These are phyloP conservation scores for Stephanodiscus triporus DNA, from an alignment of 108 stramenopile genomes.

Conservation along the genomic window DNA sequence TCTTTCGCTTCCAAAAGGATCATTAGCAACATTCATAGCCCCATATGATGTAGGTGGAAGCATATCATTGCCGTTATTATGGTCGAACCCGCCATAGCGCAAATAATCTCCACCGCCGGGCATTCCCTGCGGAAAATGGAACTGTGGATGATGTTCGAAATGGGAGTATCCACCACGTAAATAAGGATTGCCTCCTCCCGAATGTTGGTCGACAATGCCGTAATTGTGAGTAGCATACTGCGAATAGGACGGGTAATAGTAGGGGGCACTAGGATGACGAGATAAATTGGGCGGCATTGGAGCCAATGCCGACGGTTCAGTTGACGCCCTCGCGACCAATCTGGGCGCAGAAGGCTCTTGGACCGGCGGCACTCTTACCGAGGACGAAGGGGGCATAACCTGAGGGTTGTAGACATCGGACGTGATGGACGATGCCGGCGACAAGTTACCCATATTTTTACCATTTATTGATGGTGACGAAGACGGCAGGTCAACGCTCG, in stretches of 20 bases:
- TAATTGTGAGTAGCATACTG: neutral
- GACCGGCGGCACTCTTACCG: neutral
- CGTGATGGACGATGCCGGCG: neutral
- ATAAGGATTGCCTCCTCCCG: neutral
- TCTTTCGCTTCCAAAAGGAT: neutral
- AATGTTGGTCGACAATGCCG: neutral
- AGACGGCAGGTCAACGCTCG: neutral
- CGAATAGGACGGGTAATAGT: neutral
- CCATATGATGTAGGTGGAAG: neutral
- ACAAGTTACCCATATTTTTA: neutral
- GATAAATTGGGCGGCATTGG: neutral
- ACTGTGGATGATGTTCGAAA: neutral
- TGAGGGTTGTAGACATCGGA: neutral
- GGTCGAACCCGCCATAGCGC: neutral
- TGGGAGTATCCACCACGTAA: neutral
- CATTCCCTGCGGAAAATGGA: neutral
- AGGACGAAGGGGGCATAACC: neutral
- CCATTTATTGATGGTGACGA: neutral
- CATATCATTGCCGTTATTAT: neutral
- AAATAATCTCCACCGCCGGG: neutral
- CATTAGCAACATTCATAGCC: neutral
- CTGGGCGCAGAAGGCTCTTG: conserved; percentile 1
- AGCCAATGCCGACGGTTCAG: neutral
- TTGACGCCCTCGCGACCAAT: neutral
- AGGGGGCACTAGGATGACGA: neutral